A percentile compares a stretch with the other conserved stretches of the same genome.
Conservation (phyloP, 208 protist species). For the Acanthamoeba sp. region DNA sequence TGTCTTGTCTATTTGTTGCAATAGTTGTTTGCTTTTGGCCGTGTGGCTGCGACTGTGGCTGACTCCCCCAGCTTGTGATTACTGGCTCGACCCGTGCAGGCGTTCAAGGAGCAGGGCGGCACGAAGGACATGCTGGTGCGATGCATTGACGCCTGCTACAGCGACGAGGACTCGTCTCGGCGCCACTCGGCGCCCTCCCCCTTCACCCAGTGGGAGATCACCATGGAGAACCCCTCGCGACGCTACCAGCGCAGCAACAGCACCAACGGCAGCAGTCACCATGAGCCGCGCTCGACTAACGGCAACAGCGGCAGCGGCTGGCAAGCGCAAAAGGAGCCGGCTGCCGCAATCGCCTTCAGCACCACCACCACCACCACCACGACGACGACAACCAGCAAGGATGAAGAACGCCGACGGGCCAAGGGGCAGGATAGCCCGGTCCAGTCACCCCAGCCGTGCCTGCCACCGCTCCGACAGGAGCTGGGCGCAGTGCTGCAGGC, state of each 20-base stretch:
- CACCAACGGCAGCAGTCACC: neutral
- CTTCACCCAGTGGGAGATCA: slow-evolving; percentile 35
- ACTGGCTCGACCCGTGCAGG: too few relatives aligned
- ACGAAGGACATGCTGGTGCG: slow-evolving; percentile 5
- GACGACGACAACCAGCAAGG: neutral
- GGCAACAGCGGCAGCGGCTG: neutral
- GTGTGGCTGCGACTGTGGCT: too few relatives aligned
- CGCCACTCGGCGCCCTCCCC: neutral
- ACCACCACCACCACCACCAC: neutral
- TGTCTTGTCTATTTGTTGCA: too few relatives aligned
- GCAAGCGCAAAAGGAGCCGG: neutral
- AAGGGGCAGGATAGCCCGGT: slow-evolving; percentile 8
- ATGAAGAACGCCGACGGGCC: neutral
- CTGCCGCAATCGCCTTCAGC: neutral
- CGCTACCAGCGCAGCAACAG: neutral
- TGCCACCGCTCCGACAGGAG: neutral
- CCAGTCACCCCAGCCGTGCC: neutral
- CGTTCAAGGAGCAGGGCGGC: slow-evolving; percentile 32
- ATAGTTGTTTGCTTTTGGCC: too few relatives aligned
- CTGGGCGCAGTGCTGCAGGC: slow-evolving; percentile 34
- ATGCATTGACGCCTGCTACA: slow-evolving; percentile 36
- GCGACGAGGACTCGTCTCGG: neutral
- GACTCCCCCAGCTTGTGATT: too few relatives aligned
- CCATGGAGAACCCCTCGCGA: neutral
- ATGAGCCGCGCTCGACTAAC: neutral